Conservation (phyloP, 2,329 filamentous ascomycete species). For the Ophioceras dolichostomum region DNA sequence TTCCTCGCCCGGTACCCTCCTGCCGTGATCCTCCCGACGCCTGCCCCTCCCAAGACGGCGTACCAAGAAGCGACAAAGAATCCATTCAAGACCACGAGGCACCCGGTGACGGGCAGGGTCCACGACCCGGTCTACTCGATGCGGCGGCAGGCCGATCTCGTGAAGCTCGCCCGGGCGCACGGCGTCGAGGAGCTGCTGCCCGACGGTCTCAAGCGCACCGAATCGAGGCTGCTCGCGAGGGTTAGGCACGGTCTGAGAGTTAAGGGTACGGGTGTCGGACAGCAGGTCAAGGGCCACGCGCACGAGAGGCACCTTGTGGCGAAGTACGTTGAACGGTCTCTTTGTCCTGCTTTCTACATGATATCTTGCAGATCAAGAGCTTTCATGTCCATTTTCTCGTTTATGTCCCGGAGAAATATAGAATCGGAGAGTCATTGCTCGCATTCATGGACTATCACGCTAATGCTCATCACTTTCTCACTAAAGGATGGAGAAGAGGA, state of each 20-base stretch:
- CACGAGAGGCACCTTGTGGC: conserved; percentile 80
- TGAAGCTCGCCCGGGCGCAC: conserved; percentile 69
- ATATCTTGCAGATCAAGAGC: background rate
- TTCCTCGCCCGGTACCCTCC: conserved; percentile 91
- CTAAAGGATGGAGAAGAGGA: conserved; percentile 68
- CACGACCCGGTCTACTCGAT: conserved; percentile 73
- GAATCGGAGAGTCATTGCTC: too few species aligned
- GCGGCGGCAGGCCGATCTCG: conserved; percentile 78
- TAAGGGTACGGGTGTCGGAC: conserved; percentile 84
- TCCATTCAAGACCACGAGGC: conserved; percentile 71
- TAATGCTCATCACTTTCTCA: conserved; percentile 17
- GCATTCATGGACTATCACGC: too few species aligned
- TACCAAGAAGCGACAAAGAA: conserved; percentile 52
- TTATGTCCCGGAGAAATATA: too few species aligned
- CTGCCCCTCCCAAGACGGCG: conserved; percentile 27
- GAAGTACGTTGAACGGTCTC: conserved; percentile 36
- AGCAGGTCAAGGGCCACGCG: conserved; percentile 89
- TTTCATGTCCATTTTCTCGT: too few species aligned
- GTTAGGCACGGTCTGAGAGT: conserved; percentile 73
- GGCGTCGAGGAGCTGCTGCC: conserved; percentile 75
- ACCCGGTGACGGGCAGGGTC: conserved; percentile 71
- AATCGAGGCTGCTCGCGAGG: conserved; percentile 55
- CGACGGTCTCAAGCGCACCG: conserved; percentile 62
- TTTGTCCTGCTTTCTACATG: too few species aligned
- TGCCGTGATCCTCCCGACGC: conserved; percentile 38